Percentiles rank a stretch among this genome's conserved stretches.
Evolutionary conservation across 2,329 filamentous ascomycete genomes (phyloP).

Genomic region (Seiridium cupressi): DNA sequence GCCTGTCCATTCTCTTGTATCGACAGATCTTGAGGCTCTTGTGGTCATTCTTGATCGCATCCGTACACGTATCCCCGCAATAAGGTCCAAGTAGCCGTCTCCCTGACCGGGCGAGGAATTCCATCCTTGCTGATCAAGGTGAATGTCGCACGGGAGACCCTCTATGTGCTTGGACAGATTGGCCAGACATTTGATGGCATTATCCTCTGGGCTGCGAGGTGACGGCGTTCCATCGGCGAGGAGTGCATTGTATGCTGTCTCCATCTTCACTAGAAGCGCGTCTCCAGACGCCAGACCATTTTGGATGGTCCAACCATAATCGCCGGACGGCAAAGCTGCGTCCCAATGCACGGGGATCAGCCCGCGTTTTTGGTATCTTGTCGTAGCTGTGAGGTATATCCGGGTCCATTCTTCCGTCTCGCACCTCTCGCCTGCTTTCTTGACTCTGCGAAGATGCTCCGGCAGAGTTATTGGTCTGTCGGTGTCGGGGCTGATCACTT

Average conservation of each 20-base stretch:
- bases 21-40: neutral
- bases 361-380: neutral
- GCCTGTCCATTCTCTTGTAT: neutral
- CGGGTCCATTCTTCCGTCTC: neutral
- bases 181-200: neutral
- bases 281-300: neutral
- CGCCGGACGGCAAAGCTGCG: neutral
- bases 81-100: neutral
- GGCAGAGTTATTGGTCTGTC: neutral
- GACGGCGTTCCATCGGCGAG: neutral
- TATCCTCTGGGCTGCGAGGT: neutral
- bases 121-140: neutral
- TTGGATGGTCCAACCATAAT: neutral
- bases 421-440: neutral
- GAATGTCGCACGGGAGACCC: neutral
- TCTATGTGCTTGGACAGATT: neutral
- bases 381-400: neutral
- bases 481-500: neutral
- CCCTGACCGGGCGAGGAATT: neutral
- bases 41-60: neutral
- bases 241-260: neutral
- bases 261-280: neutral
- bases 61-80: neutral
- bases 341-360: neutral
- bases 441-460: neutral